phyloP scores from a whole-genome alignment of 164 flowering plant species.

The Magnolia officinalis region DNA sequence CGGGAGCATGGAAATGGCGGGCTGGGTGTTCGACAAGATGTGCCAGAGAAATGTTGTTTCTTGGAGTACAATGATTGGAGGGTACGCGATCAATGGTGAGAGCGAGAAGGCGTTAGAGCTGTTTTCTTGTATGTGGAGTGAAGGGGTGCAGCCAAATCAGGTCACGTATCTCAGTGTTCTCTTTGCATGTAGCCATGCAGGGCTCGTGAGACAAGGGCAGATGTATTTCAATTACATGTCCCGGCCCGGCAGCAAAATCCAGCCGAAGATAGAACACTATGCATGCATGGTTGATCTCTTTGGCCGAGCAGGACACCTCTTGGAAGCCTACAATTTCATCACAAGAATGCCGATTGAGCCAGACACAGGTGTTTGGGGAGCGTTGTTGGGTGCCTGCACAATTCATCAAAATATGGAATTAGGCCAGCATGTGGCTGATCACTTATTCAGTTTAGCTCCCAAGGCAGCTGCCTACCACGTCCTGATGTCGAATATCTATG shows the following conservation, averaged over 20 bases:
- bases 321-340: constrained; percentile 16
- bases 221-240: constrained; percentile 5
- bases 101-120: constrained; percentile 5
- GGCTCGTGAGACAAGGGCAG: constrained; percentile 9
- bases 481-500: constrained; percentile 17
- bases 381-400: constrained; percentile 16
- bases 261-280: constrained; percentile 12
- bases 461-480: constrained; percentile 7
- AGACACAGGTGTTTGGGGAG: constrained; percentile 16
- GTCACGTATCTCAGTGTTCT: constrained; percentile 15
- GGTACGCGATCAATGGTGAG: constrained; percentile 12
- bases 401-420: constrained; percentile 12
- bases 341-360: constrained; percentile 10
- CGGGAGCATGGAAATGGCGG: constrained; percentile 18
- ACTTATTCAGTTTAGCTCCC: constrained; percentile 12
- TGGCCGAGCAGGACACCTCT: constrained; percentile 15
- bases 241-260: neutral
- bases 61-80: constrained; percentile 15
- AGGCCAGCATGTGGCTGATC: constrained; percentile 8
- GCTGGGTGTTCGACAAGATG: neutral
- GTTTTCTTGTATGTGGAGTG: constrained; percentile 10
- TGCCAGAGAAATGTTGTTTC: constrained; percentile 7
- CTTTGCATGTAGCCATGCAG: constrained; percentile 18
- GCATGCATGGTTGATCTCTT: constrained; percentile 21
- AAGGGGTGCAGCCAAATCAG: constrained; percentile 10